Evolutionary conservation across 2,329 filamentous ascomycete species (phyloP), one percentile per base, ranked within the genome.

Genomic region (Dactylellina drechsleri): DNA sequence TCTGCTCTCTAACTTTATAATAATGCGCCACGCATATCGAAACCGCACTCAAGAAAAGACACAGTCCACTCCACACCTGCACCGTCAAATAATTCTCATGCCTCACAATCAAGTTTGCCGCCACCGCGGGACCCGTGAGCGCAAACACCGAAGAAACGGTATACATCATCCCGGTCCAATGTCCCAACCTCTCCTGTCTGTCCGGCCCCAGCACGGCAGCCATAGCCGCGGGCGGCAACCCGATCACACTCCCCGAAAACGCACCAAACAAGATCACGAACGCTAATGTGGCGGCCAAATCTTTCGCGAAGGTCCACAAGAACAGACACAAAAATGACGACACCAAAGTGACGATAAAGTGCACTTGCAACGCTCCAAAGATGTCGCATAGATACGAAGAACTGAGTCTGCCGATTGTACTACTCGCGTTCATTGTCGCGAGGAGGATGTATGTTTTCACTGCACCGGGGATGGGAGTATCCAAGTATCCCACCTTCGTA

Each of bases 111-210:
- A 75, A 18, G 36, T 75, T 58, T 18, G 64, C 56, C 10, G 71
- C 64, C n/a, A 75, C 68, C 8, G 60, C 60, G 26, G 71, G 71
- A 15, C 71, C 71, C 0, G 47, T 18, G 8, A 75, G 36, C 23
- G 71, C 64, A n/a, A 68, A 75, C 58, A 75, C 64, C 0, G 71
- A 75, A 3, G 71, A 75, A 23, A 75, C 68, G 7, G 43, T 75
- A 43, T 75, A 75, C 71, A 75, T 75, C 71, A 75, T 75, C 15
- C 71, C 71, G 3, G 71, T 75, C 71, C 71, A 75, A 16, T 75
- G 71, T 18, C 71, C 71, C 7, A 75, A 28, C 43, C 68, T 75
- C 3, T 41, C 71, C 20, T 75, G 71, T 49, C 66, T 50, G 26
- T 75, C 58, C 6, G 64, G 59, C 2, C 71, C 71, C 4, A 75